Base-by-base conservation (phyloP, 805 yeast species). In the Kazachstania viticola region DNA sequence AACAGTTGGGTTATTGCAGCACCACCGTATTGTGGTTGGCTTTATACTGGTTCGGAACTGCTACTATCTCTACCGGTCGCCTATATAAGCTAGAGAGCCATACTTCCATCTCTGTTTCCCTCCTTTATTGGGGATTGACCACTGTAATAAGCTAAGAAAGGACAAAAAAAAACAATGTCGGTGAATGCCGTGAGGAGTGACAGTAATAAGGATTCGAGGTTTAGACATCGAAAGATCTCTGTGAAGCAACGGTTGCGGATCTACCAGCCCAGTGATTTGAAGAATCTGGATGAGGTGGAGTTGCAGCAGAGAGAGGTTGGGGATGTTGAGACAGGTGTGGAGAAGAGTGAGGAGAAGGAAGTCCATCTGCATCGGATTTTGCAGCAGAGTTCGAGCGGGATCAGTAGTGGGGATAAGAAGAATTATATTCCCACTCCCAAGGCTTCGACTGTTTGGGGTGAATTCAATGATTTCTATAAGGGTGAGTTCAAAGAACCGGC, bases 311-410 rank as follows among this genome's bases (percentile, higher is more conserved):
- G 97, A 27, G 95, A 88, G 41, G 60, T 82, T 19, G 84, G 83
- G 47, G 83, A 84, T 14, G 72, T 91, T 27, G 98, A 91, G 48
- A 88, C 97, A 5, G 98, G 98, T 59, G 98, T 91, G 26, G 98
- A 91, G 50, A 91, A 91, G 54, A 84, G 81, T 44, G 98, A 91
- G 58, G 98, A 91, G 58, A 94, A 84, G 46, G 98, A 91, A 56
- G 91, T 82, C 26, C 98, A 91, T 70, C 66, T 91, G 40, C 94
- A 88, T 54, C 83, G 79, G 40, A 95, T 87, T 30, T 78, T 91
- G 42, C 75, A 76, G 56, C 88, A 88, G 11, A 47, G 48, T 25
- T 28, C 34, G 14, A 40, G 38, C 22, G 39, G 39, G 7, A 38
- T 38, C 26, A 35, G 31, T 7, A 38, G 35, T 25, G 33, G 34